Conservation (phyloP, 1,284 basidiomycete genomes). For the Rhodotorula sp. region DNA sequence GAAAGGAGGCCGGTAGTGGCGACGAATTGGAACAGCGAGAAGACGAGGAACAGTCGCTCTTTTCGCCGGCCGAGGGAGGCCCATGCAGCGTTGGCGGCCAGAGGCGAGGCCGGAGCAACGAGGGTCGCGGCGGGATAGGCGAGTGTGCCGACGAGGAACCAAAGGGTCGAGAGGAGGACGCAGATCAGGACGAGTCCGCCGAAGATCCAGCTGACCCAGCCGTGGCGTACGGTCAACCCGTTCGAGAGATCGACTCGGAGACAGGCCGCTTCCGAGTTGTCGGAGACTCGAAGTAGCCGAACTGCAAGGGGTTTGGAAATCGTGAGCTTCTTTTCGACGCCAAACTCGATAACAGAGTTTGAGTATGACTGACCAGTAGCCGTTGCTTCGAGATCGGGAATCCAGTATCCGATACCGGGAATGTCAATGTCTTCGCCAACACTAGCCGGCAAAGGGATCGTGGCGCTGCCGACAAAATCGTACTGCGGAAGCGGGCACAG, state of each 20-base stretch:
- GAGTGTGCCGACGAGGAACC: constrained; percentile 35
- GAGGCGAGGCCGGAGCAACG: constrained; percentile 31
- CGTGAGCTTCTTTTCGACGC: background rate
- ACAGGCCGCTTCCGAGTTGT: constrained; percentile 75
- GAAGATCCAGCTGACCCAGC: constrained; percentile 73
- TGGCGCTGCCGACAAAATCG: constrained; percentile 67
- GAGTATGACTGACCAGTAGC: constrained; percentile 50
- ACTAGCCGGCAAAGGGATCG: constrained; percentile 33
- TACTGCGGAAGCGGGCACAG: constrained; percentile 83
- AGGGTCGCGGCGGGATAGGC: constrained; percentile 49
- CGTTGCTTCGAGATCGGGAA: constrained; percentile 89
- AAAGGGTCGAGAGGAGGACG: constrained; percentile 65
- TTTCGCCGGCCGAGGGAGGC: constrained; percentile 44
- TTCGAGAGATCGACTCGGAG: constrained; percentile 89
- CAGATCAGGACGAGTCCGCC: constrained; percentile 68
- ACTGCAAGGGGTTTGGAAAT: constrained; percentile 49
- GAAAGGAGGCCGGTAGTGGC: constrained; percentile 72
- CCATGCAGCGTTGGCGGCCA: constrained; percentile 16
- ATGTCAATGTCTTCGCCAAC: constrained; percentile 56
- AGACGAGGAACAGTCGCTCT: constrained; percentile 69
- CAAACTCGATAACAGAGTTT: too few relatives aligned
- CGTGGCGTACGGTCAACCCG: constrained; percentile 76
- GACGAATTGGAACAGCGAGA: constrained; percentile 79
- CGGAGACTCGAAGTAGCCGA: constrained; percentile 66
- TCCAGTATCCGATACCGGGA: constrained; percentile 75